These are phyloP conservation scores for Salix arbutifolia DNA, from an alignment of 345 rosid species.

Conservation along the genomic window DNA sequence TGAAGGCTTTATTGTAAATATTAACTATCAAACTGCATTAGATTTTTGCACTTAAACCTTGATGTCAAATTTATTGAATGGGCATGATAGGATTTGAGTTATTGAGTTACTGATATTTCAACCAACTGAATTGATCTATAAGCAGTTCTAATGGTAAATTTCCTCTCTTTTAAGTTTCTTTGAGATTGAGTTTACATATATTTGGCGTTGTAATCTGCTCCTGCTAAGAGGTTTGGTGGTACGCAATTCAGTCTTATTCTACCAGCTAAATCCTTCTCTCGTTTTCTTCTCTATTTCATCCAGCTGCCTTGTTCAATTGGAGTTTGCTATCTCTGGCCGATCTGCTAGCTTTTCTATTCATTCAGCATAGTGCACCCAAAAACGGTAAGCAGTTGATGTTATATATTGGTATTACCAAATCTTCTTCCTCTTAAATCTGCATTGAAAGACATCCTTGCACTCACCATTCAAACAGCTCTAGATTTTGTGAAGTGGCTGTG, in stretches of 20 bases:
- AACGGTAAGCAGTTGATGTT: slow-evolving; percentile 7
- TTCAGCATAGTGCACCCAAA: slow-evolving; percentile 36
- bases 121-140: no score
- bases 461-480: background rate
- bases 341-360: slow-evolving; percentile 39
- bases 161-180: background rate
- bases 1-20: no score
- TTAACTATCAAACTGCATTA: no score
- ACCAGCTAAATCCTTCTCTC: background rate
- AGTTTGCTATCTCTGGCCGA: slow-evolving; percentile 47
- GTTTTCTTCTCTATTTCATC: slow-evolving; percentile 5
- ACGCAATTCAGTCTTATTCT: background rate
- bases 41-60: no score
- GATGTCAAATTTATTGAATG: no score
- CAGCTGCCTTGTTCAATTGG: slow-evolving; percentile 47
- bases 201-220: background rate
- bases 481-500: background rate
- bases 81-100: no score
- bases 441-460: background rate
- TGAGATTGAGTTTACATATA: background rate
- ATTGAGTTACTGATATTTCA: no score
- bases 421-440: background rate
- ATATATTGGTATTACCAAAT: background rate
- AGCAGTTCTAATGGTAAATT: background rate
- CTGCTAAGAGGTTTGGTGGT: background rate